A percentile compares a stretch with the other conserved stretches of the same genome.
Evolutionary conservation across 2,329 filamentous ascomycete species (phyloP).

Genomic region (Venturia asperata): DNA sequence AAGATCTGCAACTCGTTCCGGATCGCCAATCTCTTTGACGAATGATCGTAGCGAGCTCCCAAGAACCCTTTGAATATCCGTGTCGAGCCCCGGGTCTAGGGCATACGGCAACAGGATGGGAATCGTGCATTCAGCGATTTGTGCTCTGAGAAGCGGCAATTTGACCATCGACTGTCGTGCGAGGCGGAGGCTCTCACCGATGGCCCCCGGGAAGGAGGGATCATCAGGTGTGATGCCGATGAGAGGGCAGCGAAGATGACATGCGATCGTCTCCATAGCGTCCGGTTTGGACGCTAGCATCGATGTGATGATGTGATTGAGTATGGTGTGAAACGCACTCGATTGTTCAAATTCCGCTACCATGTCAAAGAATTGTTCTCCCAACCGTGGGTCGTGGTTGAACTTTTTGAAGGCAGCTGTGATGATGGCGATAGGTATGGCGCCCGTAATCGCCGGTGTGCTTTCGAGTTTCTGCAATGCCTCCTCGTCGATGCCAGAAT

Average conservation of each 20-base stretch:
- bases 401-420: constrained; percentile 76
- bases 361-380: constrained; percentile 72
- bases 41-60: constrained; percentile 35
- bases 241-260: constrained; percentile 64
- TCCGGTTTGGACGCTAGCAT: constrained; percentile 55
- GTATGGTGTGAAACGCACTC: constrained; percentile 57
- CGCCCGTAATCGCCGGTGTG: constrained; percentile 83
- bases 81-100: constrained; percentile 43
- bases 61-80: constrained; percentile 48
- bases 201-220: constrained; percentile 63
- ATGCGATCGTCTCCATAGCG: constrained; percentile 58
- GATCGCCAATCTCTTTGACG: constrained; percentile 21
- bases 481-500: constrained; percentile 44
- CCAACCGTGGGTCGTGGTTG: constrained; percentile 58
- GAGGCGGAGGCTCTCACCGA: constrained; percentile 57
- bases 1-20: background rate
- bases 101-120: constrained; percentile 43
- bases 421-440: constrained; percentile 87
- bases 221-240: constrained; percentile 57
- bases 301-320: constrained; percentile 64
- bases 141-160: constrained; percentile 29
- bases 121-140: constrained; percentile 42
- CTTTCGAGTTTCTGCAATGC: constrained; percentile 57
- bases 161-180: constrained; percentile 48
- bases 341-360: constrained; percentile 63